Percentiles rank a stretch among this genome's conserved stretches.
Conservation (phyloP, 1,284 basidiomycete genomes). For the Anthracocystis setariae region DNA sequence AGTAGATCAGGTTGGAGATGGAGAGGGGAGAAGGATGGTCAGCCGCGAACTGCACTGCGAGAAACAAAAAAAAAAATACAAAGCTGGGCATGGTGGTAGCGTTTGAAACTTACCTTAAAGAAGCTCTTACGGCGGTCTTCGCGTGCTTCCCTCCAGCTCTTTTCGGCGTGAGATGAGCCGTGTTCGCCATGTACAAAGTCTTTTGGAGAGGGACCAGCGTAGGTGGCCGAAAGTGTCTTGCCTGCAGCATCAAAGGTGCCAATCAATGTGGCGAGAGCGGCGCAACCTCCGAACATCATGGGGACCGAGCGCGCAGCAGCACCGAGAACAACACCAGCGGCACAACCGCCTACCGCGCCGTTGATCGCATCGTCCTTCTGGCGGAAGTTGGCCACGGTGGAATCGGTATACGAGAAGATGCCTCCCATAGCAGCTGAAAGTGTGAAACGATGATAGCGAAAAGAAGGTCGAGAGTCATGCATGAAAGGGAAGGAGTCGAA, state of each 20-base stretch:
- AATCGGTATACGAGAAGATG: slow-evolving; percentile 84
- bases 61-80: no score
- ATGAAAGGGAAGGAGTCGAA: slow-evolving; percentile 4
- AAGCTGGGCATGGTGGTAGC: not conserved
- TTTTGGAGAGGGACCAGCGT: slow-evolving; percentile 38
- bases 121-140: slow-evolving; percentile 70
- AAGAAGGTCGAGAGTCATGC: not conserved
- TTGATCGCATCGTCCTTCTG: slow-evolving; percentile 84
- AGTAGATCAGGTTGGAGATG: not conserved
- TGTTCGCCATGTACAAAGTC: slow-evolving; percentile 32
- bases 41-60: not conserved
- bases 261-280: slow-evolving; percentile 80
- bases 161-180: slow-evolving; percentile 61
- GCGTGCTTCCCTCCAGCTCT: slow-evolving; percentile 68
- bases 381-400: slow-evolving; percentile 82
- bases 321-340: slow-evolving; percentile 89
- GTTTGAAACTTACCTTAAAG: slow-evolving; percentile 69
- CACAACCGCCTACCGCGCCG: slow-evolving; percentile 87
- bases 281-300: slow-evolving; percentile 82
- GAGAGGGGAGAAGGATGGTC: not conserved
- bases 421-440: slow-evolving; percentile 81
- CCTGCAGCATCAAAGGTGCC: slow-evolving; percentile 87
- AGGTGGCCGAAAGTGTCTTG: slow-evolving; percentile 57
- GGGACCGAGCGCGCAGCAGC: slow-evolving; percentile 86
- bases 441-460: not conserved